Evolutionary conservation across 768 basidiomycete species (phyloP).

Genomic region (Trametes punicea): DNA sequence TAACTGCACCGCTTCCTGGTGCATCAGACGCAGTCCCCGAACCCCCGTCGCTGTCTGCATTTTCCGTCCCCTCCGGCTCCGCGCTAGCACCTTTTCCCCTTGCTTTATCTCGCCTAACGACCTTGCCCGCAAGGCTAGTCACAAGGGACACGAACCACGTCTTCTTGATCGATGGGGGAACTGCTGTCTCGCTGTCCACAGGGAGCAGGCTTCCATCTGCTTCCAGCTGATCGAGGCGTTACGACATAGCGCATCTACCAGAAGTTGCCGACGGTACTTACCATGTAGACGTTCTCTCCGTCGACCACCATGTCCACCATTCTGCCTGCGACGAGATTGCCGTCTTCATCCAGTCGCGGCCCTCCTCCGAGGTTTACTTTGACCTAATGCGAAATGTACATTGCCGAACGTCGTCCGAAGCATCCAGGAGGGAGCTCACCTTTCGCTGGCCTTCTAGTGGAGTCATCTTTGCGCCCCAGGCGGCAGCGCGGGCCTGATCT

Average conservation of each 20-base stretch:
- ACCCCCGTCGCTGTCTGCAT: constrained; percentile 36
- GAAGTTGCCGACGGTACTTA: constrained; percentile 37
- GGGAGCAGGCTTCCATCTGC: constrained; percentile 52
- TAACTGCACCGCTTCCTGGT: constrained; percentile 40
- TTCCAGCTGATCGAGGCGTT: constrained; percentile 48
- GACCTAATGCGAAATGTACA: constrained; percentile 43
- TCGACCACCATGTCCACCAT: constrained; percentile 83
- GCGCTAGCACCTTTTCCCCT: constrained; percentile 1
- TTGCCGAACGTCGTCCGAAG: neutral
- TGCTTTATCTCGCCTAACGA: constrained; percentile 16
- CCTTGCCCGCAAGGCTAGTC: constrained; percentile 29
- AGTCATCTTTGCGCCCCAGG: constrained; percentile 79
- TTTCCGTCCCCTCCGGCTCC: constrained; percentile 25
- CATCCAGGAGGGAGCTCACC: constrained; percentile 37
- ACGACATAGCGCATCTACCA: constrained; percentile 5
- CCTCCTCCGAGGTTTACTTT: constrained; percentile 64
- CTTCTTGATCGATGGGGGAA: constrained; percentile 49
- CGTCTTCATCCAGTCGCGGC: constrained; percentile 52
- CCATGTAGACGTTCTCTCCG: constrained; percentile 66
- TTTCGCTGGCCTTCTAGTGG: constrained; percentile 64
- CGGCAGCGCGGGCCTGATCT: constrained; percentile 60
- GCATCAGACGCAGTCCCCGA: constrained; percentile 45
- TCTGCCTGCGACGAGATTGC: constrained; percentile 45
- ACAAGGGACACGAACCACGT: constrained; percentile 70
- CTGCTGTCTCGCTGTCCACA: constrained; percentile 57